Evolutionary conservation across 139 green algal species (phyloP).

Genomic region (Tetradesmus obliquus): DNA sequence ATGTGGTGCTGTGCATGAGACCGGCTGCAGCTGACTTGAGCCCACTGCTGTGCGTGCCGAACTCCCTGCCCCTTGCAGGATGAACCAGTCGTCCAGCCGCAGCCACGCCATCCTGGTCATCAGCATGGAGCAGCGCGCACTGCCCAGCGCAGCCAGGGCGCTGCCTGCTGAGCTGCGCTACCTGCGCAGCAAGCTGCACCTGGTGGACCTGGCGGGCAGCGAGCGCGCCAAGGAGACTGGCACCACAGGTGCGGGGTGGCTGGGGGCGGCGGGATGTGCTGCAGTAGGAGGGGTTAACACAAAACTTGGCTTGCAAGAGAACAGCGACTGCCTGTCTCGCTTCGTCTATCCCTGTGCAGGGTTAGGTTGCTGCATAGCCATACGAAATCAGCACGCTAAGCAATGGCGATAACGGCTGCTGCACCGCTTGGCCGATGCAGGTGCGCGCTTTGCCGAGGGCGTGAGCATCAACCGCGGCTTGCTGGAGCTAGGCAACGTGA

Average conservation of each 20-base stretch:
- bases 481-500: constrained; percentile 83
- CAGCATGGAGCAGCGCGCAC: constrained; percentile 58
- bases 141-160: constrained; percentile 32
- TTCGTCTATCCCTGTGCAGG: too few species aligned
- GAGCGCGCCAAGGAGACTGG: constrained; percentile 73
- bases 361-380: too few species aligned
- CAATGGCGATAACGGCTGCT: too few species aligned
- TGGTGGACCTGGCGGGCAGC: constrained; percentile 82
- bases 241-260: constrained; percentile 11
- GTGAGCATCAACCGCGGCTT: constrained; percentile 71
- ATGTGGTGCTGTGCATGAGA: too few species aligned
- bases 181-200: constrained; percentile 72
- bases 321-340: too few species aligned
- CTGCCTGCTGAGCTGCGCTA: constrained; percentile 52
- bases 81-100: constrained; percentile 57
- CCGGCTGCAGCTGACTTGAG: neutral
- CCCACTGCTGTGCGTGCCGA: neutral
- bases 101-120: constrained; percentile 65
- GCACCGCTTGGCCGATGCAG: neutral
- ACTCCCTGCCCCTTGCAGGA: constrained; percentile 14
- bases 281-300: too few species aligned
- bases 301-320: too few species aligned
- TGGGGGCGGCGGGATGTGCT: neutral
- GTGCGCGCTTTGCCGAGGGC: constrained; percentile 53
- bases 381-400: too few species aligned